A percentile compares a stretch with the other conserved stretches of the same genome.
phyloP scores from a whole-genome alignment of 2,329 filamentous ascomycete species.

The Hypoxylon sp. region DNA sequence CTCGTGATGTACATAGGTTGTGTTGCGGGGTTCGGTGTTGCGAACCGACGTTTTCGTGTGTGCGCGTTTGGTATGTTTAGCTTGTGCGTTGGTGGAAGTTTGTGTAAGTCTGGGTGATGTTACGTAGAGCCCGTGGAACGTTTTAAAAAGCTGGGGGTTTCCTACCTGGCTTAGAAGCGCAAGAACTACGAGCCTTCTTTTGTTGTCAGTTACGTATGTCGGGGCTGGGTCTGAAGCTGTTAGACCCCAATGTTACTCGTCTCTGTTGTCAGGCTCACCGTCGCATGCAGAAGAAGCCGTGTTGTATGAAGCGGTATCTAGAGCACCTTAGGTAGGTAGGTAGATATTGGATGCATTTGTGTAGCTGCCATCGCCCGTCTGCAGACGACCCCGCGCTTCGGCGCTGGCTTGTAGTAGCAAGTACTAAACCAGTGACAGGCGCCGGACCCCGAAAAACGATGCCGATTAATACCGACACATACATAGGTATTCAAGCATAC shows the following conservation, averaged over 20 bases:
- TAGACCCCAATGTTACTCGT: not conserved
- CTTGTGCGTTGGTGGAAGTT: not conserved
- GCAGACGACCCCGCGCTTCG: slow-evolving; percentile 11
- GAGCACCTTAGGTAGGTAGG: not conserved
- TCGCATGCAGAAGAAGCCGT: not conserved
- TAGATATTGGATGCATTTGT: not conserved
- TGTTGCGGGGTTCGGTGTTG: not conserved
- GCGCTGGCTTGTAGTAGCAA: slow-evolving; percentile 8
- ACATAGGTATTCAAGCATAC: too few species aligned
- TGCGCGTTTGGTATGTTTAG: not conserved
- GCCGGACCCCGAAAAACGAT: not conserved
- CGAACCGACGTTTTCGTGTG: slow-evolving; percentile 18
- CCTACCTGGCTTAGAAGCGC: not conserved
- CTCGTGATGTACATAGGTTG: not conserved
- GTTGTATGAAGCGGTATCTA: not conserved
- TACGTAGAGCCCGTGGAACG: too few species aligned
- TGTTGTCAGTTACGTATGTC: too few species aligned
- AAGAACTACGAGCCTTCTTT: not conserved
- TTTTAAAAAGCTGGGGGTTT: not conserved
- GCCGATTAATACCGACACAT: not conserved
- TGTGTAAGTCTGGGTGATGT: too few species aligned
- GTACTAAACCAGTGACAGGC: slow-evolving; percentile 7
- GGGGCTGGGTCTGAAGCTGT: not conserved
- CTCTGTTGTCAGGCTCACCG: too few species aligned
- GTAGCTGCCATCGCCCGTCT: not conserved